Evolutionary conservation across 1,284 basidiomycete species (phyloP).

Genomic region (Boletus smithii): DNA sequence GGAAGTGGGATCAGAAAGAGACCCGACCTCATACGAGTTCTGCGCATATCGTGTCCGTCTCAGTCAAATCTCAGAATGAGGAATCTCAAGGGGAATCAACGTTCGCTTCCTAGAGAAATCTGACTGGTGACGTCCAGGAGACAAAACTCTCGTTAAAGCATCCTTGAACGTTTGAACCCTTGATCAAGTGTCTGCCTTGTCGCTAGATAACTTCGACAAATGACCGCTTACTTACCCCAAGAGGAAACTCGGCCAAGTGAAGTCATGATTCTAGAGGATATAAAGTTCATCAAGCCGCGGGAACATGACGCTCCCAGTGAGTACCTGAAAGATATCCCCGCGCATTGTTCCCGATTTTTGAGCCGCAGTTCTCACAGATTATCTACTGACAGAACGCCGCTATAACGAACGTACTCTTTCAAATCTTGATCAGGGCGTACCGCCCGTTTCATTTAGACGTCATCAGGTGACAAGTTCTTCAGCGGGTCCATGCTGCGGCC

Average conservation of each 20-base stretch:
- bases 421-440: neutral
- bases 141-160: neutral
- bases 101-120: too few species aligned
- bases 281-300: constrained; percentile 4
- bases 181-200: constrained; percentile 3
- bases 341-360: neutral
- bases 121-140: neutral
- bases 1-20: neutral
- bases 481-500: constrained; percentile 3
- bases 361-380: neutral
- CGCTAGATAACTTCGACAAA: neutral
- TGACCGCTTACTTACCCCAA: neutral
- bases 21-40: neutral
- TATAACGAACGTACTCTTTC: constrained; percentile 3
- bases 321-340: constrained; percentile 4
- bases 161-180: neutral
- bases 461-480: constrained; percentile 4
- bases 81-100: too few species aligned
- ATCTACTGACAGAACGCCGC: constrained; percentile 1
- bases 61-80: constrained; percentile 1
- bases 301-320: neutral
- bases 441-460: constrained; percentile 3
- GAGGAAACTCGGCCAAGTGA: constrained; percentile 1
- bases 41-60: neutral
- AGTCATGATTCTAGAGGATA: constrained; percentile 5